Evolutionary conservation across 192 early-diverging fungal genomes (phyloP), one percentile per base, ranked within the genome.

Genomic region (Umbelopsis vinacea): DNA sequence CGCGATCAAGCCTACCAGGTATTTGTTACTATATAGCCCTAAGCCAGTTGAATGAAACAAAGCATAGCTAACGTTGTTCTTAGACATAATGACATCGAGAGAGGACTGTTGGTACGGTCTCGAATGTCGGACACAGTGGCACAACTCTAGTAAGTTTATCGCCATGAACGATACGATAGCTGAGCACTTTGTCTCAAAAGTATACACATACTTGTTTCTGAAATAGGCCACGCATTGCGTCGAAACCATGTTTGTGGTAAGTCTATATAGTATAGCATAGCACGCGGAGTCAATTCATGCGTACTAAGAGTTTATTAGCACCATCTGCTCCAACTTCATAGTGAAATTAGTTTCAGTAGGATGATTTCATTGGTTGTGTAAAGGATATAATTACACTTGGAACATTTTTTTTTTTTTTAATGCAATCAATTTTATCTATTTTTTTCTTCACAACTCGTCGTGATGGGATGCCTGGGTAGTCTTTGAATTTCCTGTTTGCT

Each of bases 101-200:
- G 57, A 63, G 33, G 33, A 63, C 14, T 63, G 57, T 5, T 63
- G 57, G 57, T 63, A 63, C n/a, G 57, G 57, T 19, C 33, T 15
- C 3, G 57, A 63, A 12, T 63, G 57, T 37, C 57, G 57, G 14
- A 63, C 57, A 63, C 57, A 63, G 26, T 63, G 57, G 57, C 57
- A 63, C 14, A 63, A 63, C 33, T 17, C 57, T 38, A 19, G 57
- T 63, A 35, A 29, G 33, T 63, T 43, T 43, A 1, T 43, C 6
- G 8, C 40, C 8, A 43, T 43, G 1, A 43, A 43, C 6, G 11
- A 43, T 43, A 11, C 40, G 11, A 12, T 43, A 43, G 40, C 40
- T 43, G 9, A 17, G 5, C 48, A 29, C 2, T 14, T 63, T 37
- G 33, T 19, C 33, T 37, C 4, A 5, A 3, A 37, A 19, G 17